Evolutionary conservation across 352 stramenopile genomes (phyloP).

Genomic region (Pseudoperonospora humuli): DNA sequence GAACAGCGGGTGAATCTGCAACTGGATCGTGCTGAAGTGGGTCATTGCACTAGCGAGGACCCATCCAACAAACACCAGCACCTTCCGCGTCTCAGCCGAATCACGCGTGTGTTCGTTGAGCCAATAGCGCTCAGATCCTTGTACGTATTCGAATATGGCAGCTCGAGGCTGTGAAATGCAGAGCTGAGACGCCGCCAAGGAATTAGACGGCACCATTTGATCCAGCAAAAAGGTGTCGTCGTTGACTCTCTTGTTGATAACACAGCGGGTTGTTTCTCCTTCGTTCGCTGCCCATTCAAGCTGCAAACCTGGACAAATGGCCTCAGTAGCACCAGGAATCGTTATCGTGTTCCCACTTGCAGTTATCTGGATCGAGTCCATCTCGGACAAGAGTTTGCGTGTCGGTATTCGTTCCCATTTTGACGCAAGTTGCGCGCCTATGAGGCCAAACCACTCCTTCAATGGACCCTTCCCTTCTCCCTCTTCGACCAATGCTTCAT

Average conservation of each 20-base stretch:
- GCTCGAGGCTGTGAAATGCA: slow-evolving; percentile 29
- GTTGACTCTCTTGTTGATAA: slow-evolving; percentile 45
- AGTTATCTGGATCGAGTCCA: slow-evolving; percentile 18
- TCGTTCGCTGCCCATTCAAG: slow-evolving; percentile 25
- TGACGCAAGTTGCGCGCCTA: slow-evolving; percentile 30
- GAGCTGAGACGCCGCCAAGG: slow-evolving; percentile 35
- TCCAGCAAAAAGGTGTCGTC: slow-evolving; percentile 44
- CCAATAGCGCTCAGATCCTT: slow-evolving; percentile 54
- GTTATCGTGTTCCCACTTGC: slow-evolving; percentile 44
- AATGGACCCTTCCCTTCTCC: slow-evolving; percentile 64
- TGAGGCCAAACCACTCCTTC: slow-evolving; percentile 64
- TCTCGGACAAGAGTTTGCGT: neutral
- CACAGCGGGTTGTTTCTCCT: slow-evolving; percentile 25
- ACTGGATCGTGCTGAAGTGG: slow-evolving; percentile 32
- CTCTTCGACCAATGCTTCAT: slow-evolving; percentile 56
- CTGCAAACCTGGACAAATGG: slow-evolving; percentile 24
- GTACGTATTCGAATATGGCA: slow-evolving; percentile 46
- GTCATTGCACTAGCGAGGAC: slow-evolving; percentile 47
- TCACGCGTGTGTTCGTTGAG: slow-evolving; percentile 41
- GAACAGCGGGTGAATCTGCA: slow-evolving; percentile 39
- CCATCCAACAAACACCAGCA: slow-evolving; percentile 49
- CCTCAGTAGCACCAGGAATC: slow-evolving; percentile 17
- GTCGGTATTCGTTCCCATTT: slow-evolving; percentile 37
- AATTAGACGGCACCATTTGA: slow-evolving; percentile 24
- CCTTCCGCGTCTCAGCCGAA: slow-evolving; percentile 23